phyloP scores from a whole-genome alignment of 495 filamentous ascomycete genomes.

The Penicillium cinerascens region DNA sequence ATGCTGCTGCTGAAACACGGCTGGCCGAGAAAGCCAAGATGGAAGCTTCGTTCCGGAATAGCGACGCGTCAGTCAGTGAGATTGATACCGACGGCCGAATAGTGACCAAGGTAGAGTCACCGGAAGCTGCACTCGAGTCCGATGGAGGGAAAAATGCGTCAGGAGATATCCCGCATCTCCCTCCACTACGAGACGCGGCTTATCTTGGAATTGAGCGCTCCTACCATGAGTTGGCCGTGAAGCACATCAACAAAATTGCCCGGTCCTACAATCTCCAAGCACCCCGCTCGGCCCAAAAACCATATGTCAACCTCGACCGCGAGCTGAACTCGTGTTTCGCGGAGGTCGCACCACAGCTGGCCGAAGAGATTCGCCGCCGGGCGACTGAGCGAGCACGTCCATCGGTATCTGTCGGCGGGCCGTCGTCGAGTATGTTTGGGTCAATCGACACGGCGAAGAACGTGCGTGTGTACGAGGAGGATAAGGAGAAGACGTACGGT shows the following conservation, averaged over 20 bases:
- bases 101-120: conserved; percentile 7
- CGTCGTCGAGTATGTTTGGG: conserved; percentile 46
- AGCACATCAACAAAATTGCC: conserved; percentile 72
- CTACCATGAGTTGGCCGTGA: conserved; percentile 76
- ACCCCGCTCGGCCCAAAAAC: conserved; percentile 86
- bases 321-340: conserved; percentile 79
- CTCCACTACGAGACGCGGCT: conserved; percentile 41
- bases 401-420: conserved; percentile 6
- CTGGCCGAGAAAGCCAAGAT: conserved; percentile 42
- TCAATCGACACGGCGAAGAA: conserved; percentile 49
- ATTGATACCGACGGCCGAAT: conserved; percentile 27
- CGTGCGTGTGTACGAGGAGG: conserved; percentile 65
- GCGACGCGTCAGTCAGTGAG: conserved; percentile 12
- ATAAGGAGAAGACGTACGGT: conserved; percentile 68
- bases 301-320: conserved; percentile 80
- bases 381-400: conserved; percentile 52
- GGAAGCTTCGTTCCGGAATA: conserved; percentile 42
- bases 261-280: conserved; percentile 95
- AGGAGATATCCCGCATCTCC: conserved; percentile 34
- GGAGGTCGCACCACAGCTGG: conserved; percentile 74
- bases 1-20: conserved; percentile 68
- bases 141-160: background rate
- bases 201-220: conserved; percentile 65
- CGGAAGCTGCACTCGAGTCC: conserved; percentile 7
- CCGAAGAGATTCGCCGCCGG: conserved; percentile 65